Evolutionary conservation across 208 protist genomes (phyloP).

Genomic region (Perkinsela sp.): DNA sequence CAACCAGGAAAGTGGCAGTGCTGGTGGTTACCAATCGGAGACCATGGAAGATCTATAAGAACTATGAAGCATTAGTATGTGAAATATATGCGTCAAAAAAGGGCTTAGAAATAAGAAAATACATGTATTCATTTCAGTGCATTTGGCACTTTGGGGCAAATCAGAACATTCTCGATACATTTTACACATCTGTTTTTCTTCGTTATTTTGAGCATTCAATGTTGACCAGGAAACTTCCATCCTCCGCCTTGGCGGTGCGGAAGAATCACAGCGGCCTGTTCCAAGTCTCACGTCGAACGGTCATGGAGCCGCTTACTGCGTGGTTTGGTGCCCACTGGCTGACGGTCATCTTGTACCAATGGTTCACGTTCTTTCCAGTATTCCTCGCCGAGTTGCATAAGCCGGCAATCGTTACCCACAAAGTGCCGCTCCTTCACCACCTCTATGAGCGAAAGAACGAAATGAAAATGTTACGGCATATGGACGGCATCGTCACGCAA

Average conservation of each 20-base stretch:
- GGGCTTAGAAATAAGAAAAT: no score
- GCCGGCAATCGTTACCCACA: neutral
- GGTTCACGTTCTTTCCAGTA: neutral
- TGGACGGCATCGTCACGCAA: neutral
- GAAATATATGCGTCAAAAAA: no score
- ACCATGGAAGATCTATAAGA: conserved; percentile 1
- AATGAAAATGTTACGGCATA: neutral
- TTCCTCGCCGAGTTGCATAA: neutral
- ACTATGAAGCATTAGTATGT: neutral
- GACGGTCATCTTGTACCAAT: neutral
- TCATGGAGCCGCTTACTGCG: neutral
- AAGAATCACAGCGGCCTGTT: no score
- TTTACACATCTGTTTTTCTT: no score
- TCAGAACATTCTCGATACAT: no score
- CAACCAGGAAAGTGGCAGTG: conserved; percentile 10
- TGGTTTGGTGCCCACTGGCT: neutral
- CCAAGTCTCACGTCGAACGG: no score
- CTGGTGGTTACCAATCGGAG: conserved; percentile 1
- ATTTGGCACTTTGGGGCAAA: no score
- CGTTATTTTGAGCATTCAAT: no score
- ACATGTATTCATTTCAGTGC: no score
- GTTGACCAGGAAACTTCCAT: no score
- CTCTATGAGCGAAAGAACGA: neutral
- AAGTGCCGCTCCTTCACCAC: neutral
- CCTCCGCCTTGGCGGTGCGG: no score